Evolutionary conservation across 345 rosid genomes (phyloP).

Genomic region (Nasturtium officinale): DNA sequence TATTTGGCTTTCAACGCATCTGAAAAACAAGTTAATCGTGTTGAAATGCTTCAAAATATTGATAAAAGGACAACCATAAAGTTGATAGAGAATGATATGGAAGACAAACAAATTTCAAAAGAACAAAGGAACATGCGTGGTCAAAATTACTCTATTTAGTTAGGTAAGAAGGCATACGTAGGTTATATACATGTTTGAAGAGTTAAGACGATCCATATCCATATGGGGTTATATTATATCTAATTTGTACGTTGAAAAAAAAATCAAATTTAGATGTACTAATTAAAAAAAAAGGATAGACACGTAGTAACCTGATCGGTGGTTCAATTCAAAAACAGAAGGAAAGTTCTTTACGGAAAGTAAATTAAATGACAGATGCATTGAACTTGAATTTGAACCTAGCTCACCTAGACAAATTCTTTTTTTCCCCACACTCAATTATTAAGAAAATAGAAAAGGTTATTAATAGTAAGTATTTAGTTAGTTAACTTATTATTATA

Average conservation of each 20-base stretch:
- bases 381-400: conserved; percentile 47
- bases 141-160: conserved; percentile 34
- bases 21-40: conserved; percentile 30
- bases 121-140: conserved; percentile 35
- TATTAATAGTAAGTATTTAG: conserved; percentile 38
- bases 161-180: conserved; percentile 40
- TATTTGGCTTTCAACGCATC: not conserved
- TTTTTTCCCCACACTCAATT: conserved; percentile 24
- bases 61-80: conserved; percentile 26
- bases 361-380: conserved; percentile 48
- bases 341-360: conserved; percentile 66
- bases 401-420: conserved; percentile 41
- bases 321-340: conserved; percentile 37
- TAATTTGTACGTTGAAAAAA: conserved; percentile 14
- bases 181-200: conserved; percentile 25
- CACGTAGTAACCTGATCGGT: conserved; percentile 42
- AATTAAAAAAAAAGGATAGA: conserved; percentile 18
- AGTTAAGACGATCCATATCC: not conserved
- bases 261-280: conserved; percentile 31
- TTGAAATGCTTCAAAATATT: conserved; percentile 21
- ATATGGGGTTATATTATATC: conserved; percentile 2
- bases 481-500: conserved; percentile 31
- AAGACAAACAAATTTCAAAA: conserved; percentile 17
- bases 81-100: conserved; percentile 22
- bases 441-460: conserved; percentile 6